These are phyloP conservation scores for Acrodontium crateriforme DNA, from an alignment of 2,329 filamentous ascomycete genomes.

Conservation along the genomic window DNA sequence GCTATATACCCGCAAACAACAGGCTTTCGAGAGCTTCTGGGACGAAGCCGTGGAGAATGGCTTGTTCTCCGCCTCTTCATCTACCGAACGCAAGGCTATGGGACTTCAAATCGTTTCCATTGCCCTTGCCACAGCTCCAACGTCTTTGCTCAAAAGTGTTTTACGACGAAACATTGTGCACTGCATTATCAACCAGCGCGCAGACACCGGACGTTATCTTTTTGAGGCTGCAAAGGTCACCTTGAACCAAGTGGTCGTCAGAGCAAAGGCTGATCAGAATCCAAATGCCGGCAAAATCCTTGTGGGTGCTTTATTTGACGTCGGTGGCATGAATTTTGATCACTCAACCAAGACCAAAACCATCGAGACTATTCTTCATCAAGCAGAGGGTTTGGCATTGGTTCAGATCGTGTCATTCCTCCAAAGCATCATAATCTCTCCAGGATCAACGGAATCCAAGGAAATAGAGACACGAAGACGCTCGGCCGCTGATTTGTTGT, in stretches of 20 bases:
- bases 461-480: conserved; percentile 37
- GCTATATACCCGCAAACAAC: conserved; percentile 22
- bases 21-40: conserved; percentile 66
- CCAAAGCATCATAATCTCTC: conserved; percentile 32
- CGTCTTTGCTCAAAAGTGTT: conserved; percentile 40
- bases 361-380: conserved; percentile 57
- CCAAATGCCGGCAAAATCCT: conserved; percentile 47
- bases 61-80: conserved; percentile 68
- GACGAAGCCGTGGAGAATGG: conserved; percentile 72
- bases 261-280: conserved; percentile 42
- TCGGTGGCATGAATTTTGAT: conserved; percentile 69
- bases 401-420: conserved; percentile 42
- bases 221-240: conserved; percentile 66
- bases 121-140: conserved; percentile 44
- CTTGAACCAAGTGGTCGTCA: conserved; percentile 54
- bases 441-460: conserved; percentile 30
- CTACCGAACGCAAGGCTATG: conserved; percentile 79
- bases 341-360: conserved; percentile 76
- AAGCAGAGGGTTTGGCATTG: conserved; percentile 38
- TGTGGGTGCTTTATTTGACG: conserved; percentile 53
- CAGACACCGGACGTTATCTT: conserved; percentile 62
- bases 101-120: conserved; percentile 80
- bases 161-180: conserved; percentile 76
- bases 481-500: conserved; percentile 38
- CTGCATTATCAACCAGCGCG: conserved; percentile 70